A percentile compares a stretch with the other conserved stretches of the same genome.
Conservation (phyloP, 2,329 filamentous ascomycete genomes). For the Epichloe glyceriae region DNA sequence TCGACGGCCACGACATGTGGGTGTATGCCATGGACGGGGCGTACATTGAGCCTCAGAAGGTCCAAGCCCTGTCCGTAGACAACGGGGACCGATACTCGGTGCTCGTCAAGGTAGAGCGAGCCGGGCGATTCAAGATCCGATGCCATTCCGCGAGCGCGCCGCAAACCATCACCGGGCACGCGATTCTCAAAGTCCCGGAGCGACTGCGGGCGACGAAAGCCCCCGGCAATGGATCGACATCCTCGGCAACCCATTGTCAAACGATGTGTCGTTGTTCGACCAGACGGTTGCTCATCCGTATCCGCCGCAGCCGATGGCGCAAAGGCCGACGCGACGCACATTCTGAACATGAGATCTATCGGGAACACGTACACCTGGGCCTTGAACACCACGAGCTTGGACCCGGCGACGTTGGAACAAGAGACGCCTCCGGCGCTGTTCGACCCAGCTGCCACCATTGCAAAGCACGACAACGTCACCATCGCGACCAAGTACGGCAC, state of each 20-base stretch:
- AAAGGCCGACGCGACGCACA: conserved; percentile 31
- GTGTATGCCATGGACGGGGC: conserved; percentile 41
- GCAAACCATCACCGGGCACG: conserved; percentile 43
- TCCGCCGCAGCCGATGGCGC: conserved; percentile 30
- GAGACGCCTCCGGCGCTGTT: conserved; percentile 35
- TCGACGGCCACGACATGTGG: conserved; percentile 40
- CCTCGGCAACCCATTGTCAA: conserved; percentile 29
- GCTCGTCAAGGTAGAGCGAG: conserved; percentile 21
- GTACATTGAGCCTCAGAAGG: conserved; percentile 38
- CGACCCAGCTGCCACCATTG: conserved; percentile 9
- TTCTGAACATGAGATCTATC: conserved; percentile 26
- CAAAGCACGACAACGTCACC: conserved; percentile 29
- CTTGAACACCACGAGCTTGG: conserved; percentile 32
- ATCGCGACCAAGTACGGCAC: conserved; percentile 31
- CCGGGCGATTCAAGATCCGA: conserved; percentile 40
- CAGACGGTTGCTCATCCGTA: conserved; percentile 31
- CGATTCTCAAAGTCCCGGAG: conserved; percentile 26
- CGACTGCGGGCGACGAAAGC: not conserved
- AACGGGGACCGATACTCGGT: conserved; percentile 42
- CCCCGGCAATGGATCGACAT: conserved; percentile 35
- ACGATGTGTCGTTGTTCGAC: conserved; percentile 30
- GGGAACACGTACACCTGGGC: conserved; percentile 40
- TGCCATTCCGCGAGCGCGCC: conserved; percentile 33
- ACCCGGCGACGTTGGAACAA: conserved; percentile 19
- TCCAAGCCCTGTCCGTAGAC: conserved; percentile 32